Evolutionary conservation across 2,329 filamentous ascomycete species (phyloP), one percentile per base, ranked within the genome.

Genomic region (Calonectria fujianensis): DNA sequence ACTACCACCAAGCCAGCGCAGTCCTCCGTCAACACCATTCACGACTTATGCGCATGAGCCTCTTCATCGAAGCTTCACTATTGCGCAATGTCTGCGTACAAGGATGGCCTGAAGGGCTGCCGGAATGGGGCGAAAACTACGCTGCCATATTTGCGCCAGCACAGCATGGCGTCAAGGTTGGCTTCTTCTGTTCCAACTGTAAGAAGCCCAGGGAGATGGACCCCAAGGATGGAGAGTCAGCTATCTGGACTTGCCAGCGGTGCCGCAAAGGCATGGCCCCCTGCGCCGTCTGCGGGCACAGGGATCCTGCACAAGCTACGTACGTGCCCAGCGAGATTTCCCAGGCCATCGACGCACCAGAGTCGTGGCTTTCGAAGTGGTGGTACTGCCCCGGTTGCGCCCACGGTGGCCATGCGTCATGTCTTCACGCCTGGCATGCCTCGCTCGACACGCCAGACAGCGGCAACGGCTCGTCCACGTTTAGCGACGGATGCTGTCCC

Each of bases 321-420:
- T 82, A 85, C 35, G 78, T 86, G 1, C 84, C 85, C 1, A 68
- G 70, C 13, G 84, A 85, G 20, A 78, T 83, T 9, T 14, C 82
- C 4, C 75, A 77, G 2, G 78, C 82, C n/a, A 82, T 80, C 3
- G 77, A 82, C 2, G 75, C 77, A 6, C 72, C 78, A 8, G 77
- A 77, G 2, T 59, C 75, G 0, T 83, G 81, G 78, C 81, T 86
- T 7, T 81, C 84, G 0, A 88, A 88, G 2, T 93, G 92, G 92
- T 93, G 90, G 90, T 91, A 91, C 78, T 93, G 92, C 73, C 89
- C 90, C 1, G 90, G 89, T 16, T 93, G 92, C 78, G 88, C 88
- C 1, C 92, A 93, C 77, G 92, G 92, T 35, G 92, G 92, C 0
- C 92, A 93, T 81, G 87, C 89, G 0, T 88, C 88, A 0, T 93